These are phyloP conservation scores for Leishmania arabica DNA, from an alignment of 208 protist genomes.

Conservation along the genomic window DNA sequence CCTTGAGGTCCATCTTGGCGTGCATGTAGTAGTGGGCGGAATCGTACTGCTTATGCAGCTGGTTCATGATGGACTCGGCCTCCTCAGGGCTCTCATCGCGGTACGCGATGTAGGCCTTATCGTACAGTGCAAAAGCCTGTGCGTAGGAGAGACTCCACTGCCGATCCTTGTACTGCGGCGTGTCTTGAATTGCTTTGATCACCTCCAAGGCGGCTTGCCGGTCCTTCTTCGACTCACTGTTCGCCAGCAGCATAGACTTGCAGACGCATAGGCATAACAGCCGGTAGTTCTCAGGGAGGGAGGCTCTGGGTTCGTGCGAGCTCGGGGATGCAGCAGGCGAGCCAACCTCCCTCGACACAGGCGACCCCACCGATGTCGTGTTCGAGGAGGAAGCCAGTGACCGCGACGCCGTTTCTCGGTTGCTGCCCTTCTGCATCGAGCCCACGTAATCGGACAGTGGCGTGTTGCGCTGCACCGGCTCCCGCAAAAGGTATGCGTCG, in stretches of 20 bases:
- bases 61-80: conserved; percentile 23
- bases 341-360: not conserved
- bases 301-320: not conserved
- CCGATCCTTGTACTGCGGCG: conserved; percentile 44
- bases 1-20: conserved; percentile 33
- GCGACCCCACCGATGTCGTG: not conserved
- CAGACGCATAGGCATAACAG: conserved; percentile 28
- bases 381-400: not conserved
- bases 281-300: conserved; percentile 20
- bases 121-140: conserved; percentile 40
- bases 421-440: not conserved
- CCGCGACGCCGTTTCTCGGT: not conserved
- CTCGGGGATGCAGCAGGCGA: not conserved
- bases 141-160: conserved; percentile 45
- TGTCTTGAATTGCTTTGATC: conserved; percentile 32
- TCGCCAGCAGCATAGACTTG: conserved; percentile 40
- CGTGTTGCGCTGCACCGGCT: conserved; percentile 12
- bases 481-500: conserved; percentile 12
- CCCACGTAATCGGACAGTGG: conserved; percentile 17
- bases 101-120: conserved; percentile 39
- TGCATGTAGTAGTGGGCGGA: conserved; percentile 45
- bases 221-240: conserved; percentile 26
- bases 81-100: conserved; percentile 22
- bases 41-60: conserved; percentile 47
- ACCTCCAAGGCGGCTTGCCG: conserved; percentile 12